Evolutionary conservation across 1,284 basidiomycete genomes (phyloP).

Genomic region (Rugosomyces carneus): DNA sequence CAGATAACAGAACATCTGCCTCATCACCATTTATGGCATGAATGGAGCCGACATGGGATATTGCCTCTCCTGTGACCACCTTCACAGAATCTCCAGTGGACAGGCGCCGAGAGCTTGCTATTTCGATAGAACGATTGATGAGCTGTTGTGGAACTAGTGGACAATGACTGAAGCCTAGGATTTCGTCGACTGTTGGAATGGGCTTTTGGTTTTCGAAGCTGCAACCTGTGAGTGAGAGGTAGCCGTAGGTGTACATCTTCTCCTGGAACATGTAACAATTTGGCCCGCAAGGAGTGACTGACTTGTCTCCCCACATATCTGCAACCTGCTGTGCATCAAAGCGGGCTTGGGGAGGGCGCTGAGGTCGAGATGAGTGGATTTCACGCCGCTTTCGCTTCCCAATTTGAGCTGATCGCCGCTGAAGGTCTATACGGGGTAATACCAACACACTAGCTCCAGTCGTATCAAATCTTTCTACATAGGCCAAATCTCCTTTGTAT

Average conservation of each 20-base stretch:
- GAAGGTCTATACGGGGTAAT: neutral
- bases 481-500: constrained; percentile 4
- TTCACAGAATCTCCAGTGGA: constrained; percentile 1
- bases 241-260: neutral
- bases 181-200: neutral
- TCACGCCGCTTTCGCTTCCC: neutral
- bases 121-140: constrained; percentile 1
- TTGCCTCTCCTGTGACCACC: neutral
- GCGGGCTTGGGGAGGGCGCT: neutral
- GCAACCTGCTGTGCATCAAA: neutral
- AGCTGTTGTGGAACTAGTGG: neutral
- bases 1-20: neutral
- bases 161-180: neutral
- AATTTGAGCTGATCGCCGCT: neutral
- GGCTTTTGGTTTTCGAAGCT: neutral
- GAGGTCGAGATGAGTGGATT: neutral
- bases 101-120: neutral
- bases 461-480: neutral
- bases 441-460: neutral
- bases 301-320: neutral
- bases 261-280: neutral
- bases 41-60: neutral
- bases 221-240: neutral
- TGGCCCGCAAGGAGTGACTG: neutral
- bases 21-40: neutral